phyloP scores from a whole-genome alignment of 331 rosid genomes.

The Telfairia occidentalis region DNA sequence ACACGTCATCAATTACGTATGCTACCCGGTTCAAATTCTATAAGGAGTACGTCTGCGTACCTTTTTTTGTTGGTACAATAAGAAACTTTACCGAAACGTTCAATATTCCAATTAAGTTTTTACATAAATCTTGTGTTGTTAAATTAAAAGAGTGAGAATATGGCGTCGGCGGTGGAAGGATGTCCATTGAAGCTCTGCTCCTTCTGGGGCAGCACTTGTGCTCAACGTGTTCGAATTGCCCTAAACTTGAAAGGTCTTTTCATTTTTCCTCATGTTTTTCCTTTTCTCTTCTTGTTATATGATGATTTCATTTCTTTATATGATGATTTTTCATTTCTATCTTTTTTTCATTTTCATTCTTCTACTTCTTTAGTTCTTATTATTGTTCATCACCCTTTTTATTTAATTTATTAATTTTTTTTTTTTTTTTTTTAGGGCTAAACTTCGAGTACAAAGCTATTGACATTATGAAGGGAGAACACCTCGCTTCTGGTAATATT shows the following conservation, averaged over 20 bases:
- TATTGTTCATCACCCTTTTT: too few species aligned
- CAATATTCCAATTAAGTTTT: too few species aligned
- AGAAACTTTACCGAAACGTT: too few species aligned
- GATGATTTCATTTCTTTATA: too few species aligned
- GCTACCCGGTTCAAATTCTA: too few species aligned
- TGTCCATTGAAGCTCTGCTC: constrained; percentile 44
- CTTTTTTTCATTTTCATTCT: background rate
- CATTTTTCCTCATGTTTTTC: background rate
- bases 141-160: too few species aligned
- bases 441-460: constrained; percentile 45
- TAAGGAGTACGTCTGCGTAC: too few species aligned
- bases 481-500: constrained; percentile 40
- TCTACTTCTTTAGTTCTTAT: background rate
- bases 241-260: constrained; percentile 57
- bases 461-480: constrained; percentile 48
- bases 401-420: too few species aligned
- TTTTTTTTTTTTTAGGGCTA: constrained; percentile 27
- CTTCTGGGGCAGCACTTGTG: constrained; percentile 52
- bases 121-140: too few species aligned
- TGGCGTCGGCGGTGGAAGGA: constrained; percentile 19
- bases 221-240: constrained; percentile 61
- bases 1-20: too few species aligned
- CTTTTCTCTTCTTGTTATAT: background rate
- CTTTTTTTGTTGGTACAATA: too few species aligned
- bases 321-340: background rate